A percentile compares a stretch with the other conserved stretches of the same genome.
Evolutionary conservation across 192 early-diverging fungal genomes (phyloP).

Genomic region (Funneliformis geosporum): DNA sequence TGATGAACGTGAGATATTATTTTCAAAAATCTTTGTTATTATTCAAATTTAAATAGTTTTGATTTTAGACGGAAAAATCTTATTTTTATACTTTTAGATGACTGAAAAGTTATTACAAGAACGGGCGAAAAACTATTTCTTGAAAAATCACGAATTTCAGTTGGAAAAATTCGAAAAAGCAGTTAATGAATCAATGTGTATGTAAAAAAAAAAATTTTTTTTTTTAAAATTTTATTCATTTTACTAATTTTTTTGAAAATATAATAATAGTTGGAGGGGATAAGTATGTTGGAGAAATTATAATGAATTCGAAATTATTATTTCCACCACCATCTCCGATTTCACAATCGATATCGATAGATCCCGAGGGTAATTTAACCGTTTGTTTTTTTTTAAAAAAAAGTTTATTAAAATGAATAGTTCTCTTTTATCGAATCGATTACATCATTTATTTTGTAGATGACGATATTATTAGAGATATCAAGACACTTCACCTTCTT

Average conservation of each 20-base stretch:
- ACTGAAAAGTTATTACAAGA: slow-evolving; percentile 22
- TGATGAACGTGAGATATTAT: slow-evolving; percentile 29
- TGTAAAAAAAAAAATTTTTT: background rate
- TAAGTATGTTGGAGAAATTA: slow-evolving; percentile 22
- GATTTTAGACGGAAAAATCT: slow-evolving; percentile 29
- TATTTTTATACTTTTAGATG: slow-evolving; percentile 34
- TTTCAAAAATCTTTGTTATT: slow-evolving; percentile 34
- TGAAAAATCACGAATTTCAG: slow-evolving; percentile 20
- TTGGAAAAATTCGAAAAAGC: slow-evolving; percentile 36
- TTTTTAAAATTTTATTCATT: background rate
- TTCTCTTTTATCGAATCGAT: background rate
- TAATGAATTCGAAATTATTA: slow-evolving; percentile 28
- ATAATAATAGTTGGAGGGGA: slow-evolving; percentile 12
- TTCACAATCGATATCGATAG: background rate
- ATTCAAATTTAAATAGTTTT: too few relatives aligned
- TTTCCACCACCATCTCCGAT: background rate
- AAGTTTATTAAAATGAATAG: background rate
- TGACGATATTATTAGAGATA: slow-evolving; percentile 1
- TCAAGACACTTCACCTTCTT: slow-evolving; percentile 12
- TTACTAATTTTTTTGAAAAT: background rate
- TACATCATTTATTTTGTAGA: background rate
- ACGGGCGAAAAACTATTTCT: background rate
- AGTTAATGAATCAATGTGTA: slow-evolving; percentile 41
- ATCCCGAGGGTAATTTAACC: background rate
- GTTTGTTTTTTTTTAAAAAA: background rate